A percentile compares a stretch with the other conserved stretches of the same genome.
Conservation (phyloP, 345 rosid genomes). For the Bruguiera gymnorhiza region DNA sequence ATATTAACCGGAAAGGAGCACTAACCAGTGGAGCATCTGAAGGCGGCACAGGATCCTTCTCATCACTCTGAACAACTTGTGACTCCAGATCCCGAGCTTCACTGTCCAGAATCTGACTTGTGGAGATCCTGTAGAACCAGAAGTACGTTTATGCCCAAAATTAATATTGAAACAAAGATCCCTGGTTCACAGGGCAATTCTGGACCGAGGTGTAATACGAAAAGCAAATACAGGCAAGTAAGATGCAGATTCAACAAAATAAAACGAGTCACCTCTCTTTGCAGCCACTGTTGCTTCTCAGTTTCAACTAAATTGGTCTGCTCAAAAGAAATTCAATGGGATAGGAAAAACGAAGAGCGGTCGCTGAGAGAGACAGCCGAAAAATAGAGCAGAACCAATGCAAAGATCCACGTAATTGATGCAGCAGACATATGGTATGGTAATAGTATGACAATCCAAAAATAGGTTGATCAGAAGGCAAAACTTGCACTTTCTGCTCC, state of each 20-base stretch:
- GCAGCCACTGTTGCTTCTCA: neutral
- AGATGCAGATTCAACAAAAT: neutral
- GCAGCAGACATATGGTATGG: too few relatives aligned
- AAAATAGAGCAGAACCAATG: too few relatives aligned
- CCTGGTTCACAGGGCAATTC: neutral
- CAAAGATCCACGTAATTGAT: too few relatives aligned
- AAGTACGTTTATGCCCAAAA: neutral
- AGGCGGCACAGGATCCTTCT: conserved; percentile 34
- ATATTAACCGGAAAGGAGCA: conserved; percentile 78
- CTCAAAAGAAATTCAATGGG: neutral
- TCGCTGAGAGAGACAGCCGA: neutral
- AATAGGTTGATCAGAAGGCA: neutral
- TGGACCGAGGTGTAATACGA: too few relatives aligned
- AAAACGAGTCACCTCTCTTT: neutral
- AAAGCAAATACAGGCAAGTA: neutral
- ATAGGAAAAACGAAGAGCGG: neutral
- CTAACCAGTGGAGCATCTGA: conserved; percentile 77
- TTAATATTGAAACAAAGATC: neutral
- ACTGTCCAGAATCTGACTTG: conserved; percentile 41
- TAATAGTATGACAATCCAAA: neutral
- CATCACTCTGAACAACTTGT: conserved; percentile 27
- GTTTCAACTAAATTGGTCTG: neutral
- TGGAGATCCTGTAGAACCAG: neutral
- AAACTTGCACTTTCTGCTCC: neutral
- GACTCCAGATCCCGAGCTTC: conserved; percentile 46